Base-by-base conservation (phyloP, 768 basidiomycete species). In the Exsudoporus frostii region DNA sequence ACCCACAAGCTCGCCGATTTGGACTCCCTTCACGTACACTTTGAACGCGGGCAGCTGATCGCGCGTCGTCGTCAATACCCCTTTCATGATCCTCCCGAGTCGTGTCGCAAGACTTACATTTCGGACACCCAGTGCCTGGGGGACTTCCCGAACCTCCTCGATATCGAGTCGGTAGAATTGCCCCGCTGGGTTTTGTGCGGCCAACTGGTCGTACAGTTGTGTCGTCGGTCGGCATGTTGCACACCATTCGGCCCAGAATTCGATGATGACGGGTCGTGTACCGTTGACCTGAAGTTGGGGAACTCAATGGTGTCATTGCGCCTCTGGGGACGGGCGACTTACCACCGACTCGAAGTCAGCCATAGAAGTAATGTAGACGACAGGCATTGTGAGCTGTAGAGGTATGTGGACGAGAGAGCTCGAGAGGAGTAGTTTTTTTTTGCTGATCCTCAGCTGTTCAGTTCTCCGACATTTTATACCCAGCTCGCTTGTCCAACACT, bases 231-330 rank as follows among this genome's bases (percentile, higher is more conserved):
- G 55, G 47, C 66, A 69, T n/a, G 63, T 60, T 32, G 19, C 17
- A 24, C 66, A 68, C 66, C 66, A 68, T 13, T 69, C 65, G 48
- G 66, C 66, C 66, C 66, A 69, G 61, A 69, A 68, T 45, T 68
- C 67, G 20, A 68, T 60, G 51, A 68, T 59, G 48, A 45, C 67
- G 8, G 67, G 67, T 51, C 53, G 48, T 24, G 57, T 45, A 27
- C 54, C 30, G 33, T 49, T 67, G 39, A 61, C 54, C 66, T 68
- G 40, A 36, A 24, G 33, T 24, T n/a, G 29, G 4, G 17, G n/a
- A 41, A 5, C 33, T 67, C n/a, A 63, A n/a, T 45, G 38, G 15
- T 19, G 29, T n/a, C 48, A 30, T 53, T 38, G 17, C 37, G 22
- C 49, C 52, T 30, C 45, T 15, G 48, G 34, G n/a, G 43, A 42